Base-by-base conservation (phyloP, 2,329 filamentous ascomycete species). In the Phialophora macrospora region DNA sequence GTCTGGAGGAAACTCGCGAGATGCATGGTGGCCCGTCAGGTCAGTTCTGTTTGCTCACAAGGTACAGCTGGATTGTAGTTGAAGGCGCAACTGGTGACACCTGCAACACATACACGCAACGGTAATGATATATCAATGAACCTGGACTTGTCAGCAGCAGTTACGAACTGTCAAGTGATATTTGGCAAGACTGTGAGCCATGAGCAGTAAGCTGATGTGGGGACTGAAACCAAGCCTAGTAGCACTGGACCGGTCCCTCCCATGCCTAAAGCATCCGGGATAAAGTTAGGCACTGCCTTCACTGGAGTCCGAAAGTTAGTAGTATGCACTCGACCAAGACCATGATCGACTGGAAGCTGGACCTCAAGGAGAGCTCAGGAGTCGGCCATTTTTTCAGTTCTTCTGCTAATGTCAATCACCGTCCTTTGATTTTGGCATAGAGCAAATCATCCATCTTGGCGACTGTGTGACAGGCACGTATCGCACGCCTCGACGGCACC, bases 1-100 rank as follows among this genome's bases (percentile, higher is more conserved):
- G 28, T 54, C 48, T 60, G 58, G 48, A 60, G 58, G 58, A 60
- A 54, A 34, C 30, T 60, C 7, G 46, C 22, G 22, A 46, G 48
- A 44, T 38, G 48, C 46, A 51, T 60, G 58, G 48, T 20, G 46
- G 28, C 9, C 58, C 30, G 55, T 30, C 30, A 30, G 28, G 28
- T 12, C 12, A 49, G 24, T 49, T 49, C 14, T 24, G 28, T 49
- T 49, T 12, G 26, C 38, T 44, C 17, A 41, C 14, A 0, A 44
- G 38, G 5, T 8, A 17, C 38, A 5, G 17, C 38, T 8, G 17
- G 38, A 6, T 51, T 24, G 48, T 22, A 22, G 5, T 14, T 17
- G 26, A 28, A 20, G 24, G 26, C 26, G 41, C 24, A 12, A n/a
- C 28, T 12, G 46, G 46, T 24, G 30, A 20, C 38, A 59, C 26